Evolutionary conservation across 306 rosid species (phyloP).

Genomic region (Dalbergia cultrata): DNA sequence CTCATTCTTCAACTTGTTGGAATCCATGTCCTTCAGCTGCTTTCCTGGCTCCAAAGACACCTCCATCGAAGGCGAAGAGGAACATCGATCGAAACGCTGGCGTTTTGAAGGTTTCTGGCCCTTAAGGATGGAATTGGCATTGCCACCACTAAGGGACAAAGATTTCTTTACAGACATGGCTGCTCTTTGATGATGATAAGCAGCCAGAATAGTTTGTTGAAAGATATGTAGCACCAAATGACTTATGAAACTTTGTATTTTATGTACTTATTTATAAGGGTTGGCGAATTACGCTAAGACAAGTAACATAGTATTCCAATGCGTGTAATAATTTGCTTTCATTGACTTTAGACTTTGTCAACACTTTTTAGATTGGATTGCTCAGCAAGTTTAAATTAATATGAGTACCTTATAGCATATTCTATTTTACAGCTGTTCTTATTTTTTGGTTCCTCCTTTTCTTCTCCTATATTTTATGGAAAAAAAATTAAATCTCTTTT

Average conservation of each 20-base stretch:
- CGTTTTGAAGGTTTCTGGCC: conserved; percentile 28
- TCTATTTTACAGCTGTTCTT: neutral
- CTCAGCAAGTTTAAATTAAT: conserved; percentile 43
- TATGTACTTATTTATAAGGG: conserved; percentile 48
- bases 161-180: conserved; percentile 88
- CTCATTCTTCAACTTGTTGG: conserved; percentile 74
- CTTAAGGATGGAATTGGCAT: conserved; percentile 20
- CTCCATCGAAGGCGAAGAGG: conserved; percentile 61
- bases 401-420: neutral
- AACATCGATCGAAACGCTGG: conserved; percentile 57
- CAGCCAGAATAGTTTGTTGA: conserved; percentile 46
- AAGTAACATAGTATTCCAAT: conserved; percentile 57
- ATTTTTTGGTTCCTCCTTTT: neutral
- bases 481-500: neutral
- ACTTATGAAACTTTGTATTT: conserved; percentile 15
- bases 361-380: conserved; percentile 35
- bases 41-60: conserved; percentile 76
- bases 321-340: conserved; percentile 57
- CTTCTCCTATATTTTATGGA: neutral
- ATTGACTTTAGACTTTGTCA: conserved; percentile 71
- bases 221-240: neutral
- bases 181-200: conserved; percentile 22
- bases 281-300: conserved; percentile 45
- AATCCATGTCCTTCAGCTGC: conserved; percentile 78
- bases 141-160: conserved; percentile 60